These are phyloP conservation scores for Conringia planisiliqua DNA, from an alignment of 345 rosid genomes.

Conservation along the genomic window DNA sequence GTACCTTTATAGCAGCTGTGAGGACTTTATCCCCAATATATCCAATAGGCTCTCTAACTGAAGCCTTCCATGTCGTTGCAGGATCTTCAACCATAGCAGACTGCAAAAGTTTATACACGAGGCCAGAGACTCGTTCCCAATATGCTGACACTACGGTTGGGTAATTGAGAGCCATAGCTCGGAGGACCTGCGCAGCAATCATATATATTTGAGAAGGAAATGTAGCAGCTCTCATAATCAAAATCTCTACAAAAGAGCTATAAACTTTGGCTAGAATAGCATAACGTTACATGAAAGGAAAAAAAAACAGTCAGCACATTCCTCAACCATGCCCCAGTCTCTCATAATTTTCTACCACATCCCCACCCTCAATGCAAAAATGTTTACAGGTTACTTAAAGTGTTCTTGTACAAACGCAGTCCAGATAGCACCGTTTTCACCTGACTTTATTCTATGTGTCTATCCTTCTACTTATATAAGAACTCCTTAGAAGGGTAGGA, in stretches of 20 bases:
- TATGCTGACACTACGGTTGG: constrained; percentile 57
- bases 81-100: constrained; percentile 47
- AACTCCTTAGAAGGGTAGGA: not conserved
- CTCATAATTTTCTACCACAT: not conserved
- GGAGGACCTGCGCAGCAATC: constrained; percentile 60
- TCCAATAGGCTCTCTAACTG: constrained; percentile 44
- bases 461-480: constrained; percentile 15
- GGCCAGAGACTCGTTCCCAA: constrained; percentile 60
- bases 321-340: not conserved
- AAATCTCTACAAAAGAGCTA: not conserved
- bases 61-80: constrained; percentile 47
- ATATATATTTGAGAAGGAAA: constrained; percentile 16
- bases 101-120: constrained; percentile 49
- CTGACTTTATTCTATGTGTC: not conserved
- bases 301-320: constrained; percentile 6
- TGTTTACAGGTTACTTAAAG: not conserved
- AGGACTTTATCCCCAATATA: constrained; percentile 70
- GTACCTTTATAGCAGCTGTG: constrained; percentile 75
- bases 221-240: constrained; percentile 5
- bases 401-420: not conserved
- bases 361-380: constrained; percentile 9
- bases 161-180: constrained; percentile 76
- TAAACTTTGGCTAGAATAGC: not conserved
- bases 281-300: not conserved
- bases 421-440: constrained; percentile 1